Base-by-base conservation (phyloP, 1,284 basidiomycete species). In the Puccinia triticina region DNA sequence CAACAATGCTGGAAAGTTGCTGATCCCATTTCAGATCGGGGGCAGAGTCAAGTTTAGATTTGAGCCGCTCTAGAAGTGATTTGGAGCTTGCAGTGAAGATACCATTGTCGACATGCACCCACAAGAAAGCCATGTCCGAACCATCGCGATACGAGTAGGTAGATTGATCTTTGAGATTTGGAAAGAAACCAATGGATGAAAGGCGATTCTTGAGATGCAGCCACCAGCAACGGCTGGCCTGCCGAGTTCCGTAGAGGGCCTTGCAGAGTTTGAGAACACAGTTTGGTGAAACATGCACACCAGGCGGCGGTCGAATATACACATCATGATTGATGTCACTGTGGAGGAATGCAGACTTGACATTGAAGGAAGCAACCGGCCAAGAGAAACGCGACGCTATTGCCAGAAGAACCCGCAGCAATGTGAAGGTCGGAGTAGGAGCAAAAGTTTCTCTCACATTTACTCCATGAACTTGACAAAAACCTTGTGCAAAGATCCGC, bases 321-420 rank as follows among this genome's bases (percentile, higher is more conserved):
- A 66, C 32, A 10, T 32, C 26, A 21, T 66, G 32, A 18, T 66
- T 26, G 14, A 66, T 66, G 14, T 66, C 37, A 66, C 32, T 37
- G 21, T 66, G 64, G 37, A 66, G 64, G 64, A 66, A 66, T 18
- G 64, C 64, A 2, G n/a, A 21, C 32, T 66, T 66, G 10, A 66
- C 64, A n/a, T 66, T 26, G 11, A 66, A 66, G 2, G 32, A 43
- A 16, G 37, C 32, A 8, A 66, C 32, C 7, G 64, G 37, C 32
- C 37, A 43, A 18, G 21, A 32, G 16, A 29, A 21, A 7, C 29
- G 11, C 1, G 64, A 66, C 3, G 64, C 29, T 2, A 37, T 37
- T 2, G 64, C 14, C 32, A 66, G 21, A 37, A 66, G 18, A 14
- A 43, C 10, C 21, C 64, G 5, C 2, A 66, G 32, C 3, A 32